Evolutionary conservation across 2,329 filamentous ascomycete genomes (phyloP).

Genomic region (Xylaria sp.): DNA sequence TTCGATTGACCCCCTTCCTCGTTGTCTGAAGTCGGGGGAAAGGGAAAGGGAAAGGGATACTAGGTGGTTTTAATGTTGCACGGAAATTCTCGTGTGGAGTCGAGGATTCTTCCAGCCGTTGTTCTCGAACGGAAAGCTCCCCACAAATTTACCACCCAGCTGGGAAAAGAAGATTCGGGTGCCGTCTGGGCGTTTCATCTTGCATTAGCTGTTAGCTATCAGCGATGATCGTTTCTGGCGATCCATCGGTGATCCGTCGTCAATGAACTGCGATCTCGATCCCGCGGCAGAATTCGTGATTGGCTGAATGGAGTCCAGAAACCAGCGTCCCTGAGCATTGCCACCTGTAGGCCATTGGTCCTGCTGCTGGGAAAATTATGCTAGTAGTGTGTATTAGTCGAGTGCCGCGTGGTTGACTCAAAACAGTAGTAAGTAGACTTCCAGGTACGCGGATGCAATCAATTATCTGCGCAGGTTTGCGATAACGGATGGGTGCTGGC

Average conservation of each 20-base stretch:
- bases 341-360: background rate
- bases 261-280: constrained; percentile 24
- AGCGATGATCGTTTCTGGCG: constrained; percentile 14
- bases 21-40: background rate
- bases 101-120: constrained; percentile 4
- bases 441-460: too few species aligned
- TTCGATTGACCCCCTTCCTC: background rate
- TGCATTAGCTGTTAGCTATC: constrained; percentile 23
- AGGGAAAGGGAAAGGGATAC: background rate
- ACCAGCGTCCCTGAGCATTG: background rate
- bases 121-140: constrained; percentile 31
- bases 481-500: background rate
- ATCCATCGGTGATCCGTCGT: background rate
- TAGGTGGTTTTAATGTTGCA: background rate
- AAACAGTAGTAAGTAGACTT: background rate
- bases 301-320: constrained; percentile 12
- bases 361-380: background rate
- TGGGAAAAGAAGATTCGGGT: constrained; percentile 22
- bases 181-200: constrained; percentile 31
- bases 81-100: constrained; percentile 2
- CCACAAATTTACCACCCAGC: constrained; percentile 31
- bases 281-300: constrained; percentile 7
- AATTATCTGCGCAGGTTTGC: too few species aligned
- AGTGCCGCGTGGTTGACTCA: background rate
- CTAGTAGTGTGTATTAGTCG: background rate